A percentile compares a stretch with the other conserved stretches of the same genome.
Conservation (phyloP, 2,329 filamentous ascomycete genomes). For the Botrytis porri region DNA sequence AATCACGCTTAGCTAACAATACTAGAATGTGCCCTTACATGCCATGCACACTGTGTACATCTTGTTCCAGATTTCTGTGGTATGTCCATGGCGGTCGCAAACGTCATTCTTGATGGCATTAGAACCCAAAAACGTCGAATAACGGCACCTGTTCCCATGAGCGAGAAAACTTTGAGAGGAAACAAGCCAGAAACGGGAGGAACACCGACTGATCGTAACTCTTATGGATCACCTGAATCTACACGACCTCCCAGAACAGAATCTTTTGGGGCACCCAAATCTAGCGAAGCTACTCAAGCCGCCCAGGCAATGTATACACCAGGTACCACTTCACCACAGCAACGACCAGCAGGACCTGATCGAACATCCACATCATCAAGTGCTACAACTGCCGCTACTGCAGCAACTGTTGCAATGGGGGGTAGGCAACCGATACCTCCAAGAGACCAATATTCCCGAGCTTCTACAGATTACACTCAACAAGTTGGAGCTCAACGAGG, state of each 20-base stretch:
- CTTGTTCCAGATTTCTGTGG: constrained; percentile 98
- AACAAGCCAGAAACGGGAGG: constrained; percentile 28
- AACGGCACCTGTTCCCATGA: constrained; percentile 37
- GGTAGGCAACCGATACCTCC: constrained; percentile 37
- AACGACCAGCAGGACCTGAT: constrained; percentile 51
- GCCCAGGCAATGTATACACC: constrained; percentile 60
- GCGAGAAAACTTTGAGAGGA: constrained; percentile 32
- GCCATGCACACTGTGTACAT: constrained; percentile 87
- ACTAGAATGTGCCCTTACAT: constrained; percentile 84
- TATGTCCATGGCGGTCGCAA: constrained; percentile 97
- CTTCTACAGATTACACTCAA: constrained; percentile 34
- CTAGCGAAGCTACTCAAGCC: constrained; percentile 58
- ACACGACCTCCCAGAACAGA: constrained; percentile 35
- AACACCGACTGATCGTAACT: constrained; percentile 28
- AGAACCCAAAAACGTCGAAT: constrained; percentile 70
- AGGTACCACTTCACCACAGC: constrained; percentile 46
- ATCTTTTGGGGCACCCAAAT: constrained; percentile 41
- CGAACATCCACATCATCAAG: constrained; percentile 51
- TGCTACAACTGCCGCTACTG: constrained; percentile 55
- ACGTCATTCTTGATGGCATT: constrained; percentile 86
- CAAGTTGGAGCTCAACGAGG: constrained; percentile 24
- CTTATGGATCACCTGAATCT: constrained; percentile 34
- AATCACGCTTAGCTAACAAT: constrained; percentile 33
- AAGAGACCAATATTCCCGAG: constrained; percentile 32
- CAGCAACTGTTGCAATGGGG: constrained; percentile 47